phyloP scores from a whole-genome alignment of 1,284 basidiomycete genomes.

The Trametes sp. region DNA sequence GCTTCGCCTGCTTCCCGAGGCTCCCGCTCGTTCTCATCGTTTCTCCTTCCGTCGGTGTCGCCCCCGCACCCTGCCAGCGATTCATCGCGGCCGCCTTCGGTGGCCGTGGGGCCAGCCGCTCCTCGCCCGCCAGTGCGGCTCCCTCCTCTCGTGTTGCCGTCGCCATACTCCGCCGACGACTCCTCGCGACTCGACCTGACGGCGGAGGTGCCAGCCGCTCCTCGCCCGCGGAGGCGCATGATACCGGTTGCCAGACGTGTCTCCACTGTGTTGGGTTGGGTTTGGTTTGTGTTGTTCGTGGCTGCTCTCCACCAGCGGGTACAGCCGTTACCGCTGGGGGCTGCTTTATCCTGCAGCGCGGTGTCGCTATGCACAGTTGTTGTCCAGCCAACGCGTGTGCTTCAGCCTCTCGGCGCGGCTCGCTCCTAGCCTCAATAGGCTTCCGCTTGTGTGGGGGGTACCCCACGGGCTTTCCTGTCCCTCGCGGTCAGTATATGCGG shows the following conservation, averaged over 20 bases:
- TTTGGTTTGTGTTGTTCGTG: not conserved
- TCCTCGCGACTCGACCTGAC: too few species aligned
- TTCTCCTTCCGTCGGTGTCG: too few species aligned
- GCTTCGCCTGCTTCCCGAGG: too few species aligned
- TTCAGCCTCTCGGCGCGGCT: conserved; percentile 6
- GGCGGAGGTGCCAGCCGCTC: not conserved
- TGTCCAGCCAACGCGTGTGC: not conserved
- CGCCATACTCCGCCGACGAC: too few species aligned
- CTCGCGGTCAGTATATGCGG: conserved; percentile 6
- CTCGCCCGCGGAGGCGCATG: not conserved
- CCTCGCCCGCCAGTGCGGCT: not conserved
- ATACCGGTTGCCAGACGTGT: not conserved
- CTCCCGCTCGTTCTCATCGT: too few species aligned
- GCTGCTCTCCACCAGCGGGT: not conserved
- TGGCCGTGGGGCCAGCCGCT: not conserved
- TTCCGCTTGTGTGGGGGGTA: not conserved
- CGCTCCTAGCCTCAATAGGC: conserved; percentile 1
- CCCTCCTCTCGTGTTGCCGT: too few species aligned
- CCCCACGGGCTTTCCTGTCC: not conserved
- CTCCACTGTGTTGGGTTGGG: not conserved
- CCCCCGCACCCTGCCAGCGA: too few species aligned
- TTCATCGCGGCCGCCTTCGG: not conserved
- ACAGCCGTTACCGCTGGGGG: not conserved
- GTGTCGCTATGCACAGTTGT: not conserved
- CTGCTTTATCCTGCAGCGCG: not conserved